Conservation (phyloP, 305 asterid genomes). For the Lippia alba region DNA sequence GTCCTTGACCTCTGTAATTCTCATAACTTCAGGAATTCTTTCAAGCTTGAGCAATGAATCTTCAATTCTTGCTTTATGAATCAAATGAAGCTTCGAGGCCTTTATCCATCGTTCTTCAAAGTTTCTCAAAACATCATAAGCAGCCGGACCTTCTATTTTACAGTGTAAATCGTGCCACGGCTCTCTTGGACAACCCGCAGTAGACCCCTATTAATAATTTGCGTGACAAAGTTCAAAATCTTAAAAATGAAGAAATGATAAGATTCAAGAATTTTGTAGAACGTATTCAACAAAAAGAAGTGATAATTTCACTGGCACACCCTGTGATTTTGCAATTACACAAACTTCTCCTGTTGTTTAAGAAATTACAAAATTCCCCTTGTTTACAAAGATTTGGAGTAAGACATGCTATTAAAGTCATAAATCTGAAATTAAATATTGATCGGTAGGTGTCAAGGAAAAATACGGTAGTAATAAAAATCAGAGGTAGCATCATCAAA, state of each 20-base stretch:
- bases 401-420: no score
- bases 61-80: slow-evolving; percentile 67
- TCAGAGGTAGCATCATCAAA: no score
- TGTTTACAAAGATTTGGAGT: no score
- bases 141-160: slow-evolving; percentile 88
- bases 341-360: no score
- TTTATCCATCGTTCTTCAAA: slow-evolving; percentile 91
- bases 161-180: slow-evolving; percentile 97
- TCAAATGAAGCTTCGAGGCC: slow-evolving; percentile 67
- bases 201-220: slow-evolving; percentile 56
- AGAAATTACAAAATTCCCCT: no score
- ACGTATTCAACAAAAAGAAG: no score
- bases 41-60: slow-evolving; percentile 82
- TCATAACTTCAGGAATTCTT: slow-evolving; percentile 75
- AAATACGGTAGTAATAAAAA: no score
- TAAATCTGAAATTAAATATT: no score
- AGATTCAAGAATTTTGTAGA: background rate
- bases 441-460: no score
- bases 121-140: slow-evolving; percentile 80
- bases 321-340: no score
- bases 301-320: no score
- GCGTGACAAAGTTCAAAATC: background rate
- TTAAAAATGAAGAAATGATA: background rate
- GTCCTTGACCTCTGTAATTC: slow-evolving; percentile 48
- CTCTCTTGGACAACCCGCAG: slow-evolving; percentile 87